A percentile compares a stretch with the other conserved stretches of the same genome.
phyloP scores from a whole-genome alignment of 768 basidiomycete species.

The Phaeotremella skinneri region DNA sequence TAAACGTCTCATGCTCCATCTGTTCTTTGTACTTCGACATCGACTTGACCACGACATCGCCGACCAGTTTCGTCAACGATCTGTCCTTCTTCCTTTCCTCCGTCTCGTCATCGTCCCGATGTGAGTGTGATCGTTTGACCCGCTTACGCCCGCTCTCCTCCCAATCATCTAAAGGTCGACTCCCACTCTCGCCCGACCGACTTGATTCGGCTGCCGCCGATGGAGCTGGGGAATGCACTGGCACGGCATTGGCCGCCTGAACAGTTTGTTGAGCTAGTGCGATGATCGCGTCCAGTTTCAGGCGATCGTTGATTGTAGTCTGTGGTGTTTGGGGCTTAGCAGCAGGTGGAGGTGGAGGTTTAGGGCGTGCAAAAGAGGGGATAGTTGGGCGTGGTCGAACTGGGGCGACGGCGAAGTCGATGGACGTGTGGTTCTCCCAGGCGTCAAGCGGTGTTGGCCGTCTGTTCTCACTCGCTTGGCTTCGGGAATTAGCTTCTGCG shows the following conservation, averaged over 20 bases:
- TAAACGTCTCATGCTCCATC: constrained; percentile 76
- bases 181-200: constrained; percentile 17
- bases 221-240: constrained; percentile 27
- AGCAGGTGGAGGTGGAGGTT: constrained; percentile 22
- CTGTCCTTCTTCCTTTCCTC: constrained; percentile 61
- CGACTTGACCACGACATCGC: constrained; percentile 82
- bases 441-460: constrained; percentile 20
- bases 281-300: constrained; percentile 51
- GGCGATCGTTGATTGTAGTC: constrained; percentile 17
- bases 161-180: constrained; percentile 22
- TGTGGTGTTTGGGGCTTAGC: constrained; percentile 17
- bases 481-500: constrained; percentile 26
- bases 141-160: constrained; percentile 29
- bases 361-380: constrained; percentile 31
- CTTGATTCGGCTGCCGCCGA: constrained; percentile 21
- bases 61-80: constrained; percentile 73
- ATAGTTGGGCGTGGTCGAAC: constrained; percentile 31
- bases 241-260: constrained; percentile 19
- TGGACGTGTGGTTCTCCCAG: constrained; percentile 33
- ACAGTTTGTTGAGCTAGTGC: constrained; percentile 50
- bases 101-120: constrained; percentile 11
- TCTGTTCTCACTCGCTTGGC: constrained; percentile 18
- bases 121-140: constrained; percentile 11
- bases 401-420: constrained; percentile 37
- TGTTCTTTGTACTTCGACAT: constrained; percentile 84